Base-by-base conservation (phyloP, 345 rosid genomes). In the Erysimum cheiranthoides region DNA sequence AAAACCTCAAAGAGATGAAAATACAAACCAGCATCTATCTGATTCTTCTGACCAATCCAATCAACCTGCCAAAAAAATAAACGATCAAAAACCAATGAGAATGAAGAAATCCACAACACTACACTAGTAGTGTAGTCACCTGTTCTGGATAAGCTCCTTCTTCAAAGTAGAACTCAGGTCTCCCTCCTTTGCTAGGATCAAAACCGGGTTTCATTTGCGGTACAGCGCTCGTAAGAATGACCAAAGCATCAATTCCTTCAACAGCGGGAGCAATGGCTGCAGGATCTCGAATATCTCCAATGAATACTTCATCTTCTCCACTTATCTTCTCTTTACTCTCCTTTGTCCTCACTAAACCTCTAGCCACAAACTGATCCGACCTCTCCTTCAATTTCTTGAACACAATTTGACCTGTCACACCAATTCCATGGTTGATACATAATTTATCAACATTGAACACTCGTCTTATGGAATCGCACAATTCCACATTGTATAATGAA, bases 1-100 rank as follows among this genome's bases (percentile, higher is more conserved):
- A 61, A 14, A 64, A 59, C 4, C 45, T 58, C 14, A 28, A 71
- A 38, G 61, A 11, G 13, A 27, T 8, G 34, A 54, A 59, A 63
- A 57, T 25, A 68, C 85, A 78, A 80, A 92, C 97, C 99, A 38
- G 87, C 90, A 82, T 95, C 97, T 16, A 95, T 90, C 79, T 92
- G 97, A 81, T 95, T 95, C 75, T 92, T 95, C 90, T 92, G 99
- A 73, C 99, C 99, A 73, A 88, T 85, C 99, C 99, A 95, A 61
- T 95, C 99, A 61, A 95, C 97, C 97, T 95, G 53, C 54, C 39
- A 82, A 74, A 43, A 17, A 53, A 38, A 34, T 61, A 3, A 31
- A 58, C 27, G 45, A 45, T 72, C 56, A 61, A 49, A 9, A 52
- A 60, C 47, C 72, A 80, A 73, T 58, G 63, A 54, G 43, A 72